Conservation (phyloP, 164 flowering plant genomes). For the Litsea cubeba region DNA sequence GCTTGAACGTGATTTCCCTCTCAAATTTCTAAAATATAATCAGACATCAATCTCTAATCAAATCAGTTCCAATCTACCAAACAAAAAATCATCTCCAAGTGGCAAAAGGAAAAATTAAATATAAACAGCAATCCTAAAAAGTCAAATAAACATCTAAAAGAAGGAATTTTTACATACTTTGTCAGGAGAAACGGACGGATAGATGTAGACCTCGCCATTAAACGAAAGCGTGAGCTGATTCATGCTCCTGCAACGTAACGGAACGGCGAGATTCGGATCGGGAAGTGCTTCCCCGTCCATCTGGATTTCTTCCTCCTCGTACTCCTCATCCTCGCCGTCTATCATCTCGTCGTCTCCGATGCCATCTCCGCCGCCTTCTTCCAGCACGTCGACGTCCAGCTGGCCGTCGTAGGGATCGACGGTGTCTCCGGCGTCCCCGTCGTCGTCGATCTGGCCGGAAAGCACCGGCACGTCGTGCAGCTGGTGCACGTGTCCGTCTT, state of each 20-base stretch:
- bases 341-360: conserved; percentile 5
- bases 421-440: neutral
- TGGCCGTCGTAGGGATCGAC: neutral
- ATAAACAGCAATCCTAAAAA: neutral
- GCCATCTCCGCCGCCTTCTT: neutral
- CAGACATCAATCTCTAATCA: neutral
- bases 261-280: conserved; percentile 6
- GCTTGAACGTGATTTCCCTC: no score
- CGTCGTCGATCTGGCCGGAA: conserved; percentile 10
- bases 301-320: neutral
- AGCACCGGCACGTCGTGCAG: conserved; percentile 6
- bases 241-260: conserved; percentile 4
- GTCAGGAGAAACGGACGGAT: conserved; percentile 26
- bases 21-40: no score
- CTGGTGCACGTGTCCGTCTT: conserved; percentile 4
- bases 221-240: conserved; percentile 32
- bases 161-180: conserved; percentile 12
- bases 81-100: neutral
- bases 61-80: neutral
- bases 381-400: neutral
- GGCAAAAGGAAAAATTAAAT: no score
- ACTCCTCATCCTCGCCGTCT: conserved; percentile 6
- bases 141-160: neutral
- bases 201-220: conserved; percentile 30
- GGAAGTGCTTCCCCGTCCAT: conserved; percentile 9